These are phyloP conservation scores for Nemania sp. DNA, from an alignment of 2,329 filamentous ascomycete species.

Conservation along the genomic window DNA sequence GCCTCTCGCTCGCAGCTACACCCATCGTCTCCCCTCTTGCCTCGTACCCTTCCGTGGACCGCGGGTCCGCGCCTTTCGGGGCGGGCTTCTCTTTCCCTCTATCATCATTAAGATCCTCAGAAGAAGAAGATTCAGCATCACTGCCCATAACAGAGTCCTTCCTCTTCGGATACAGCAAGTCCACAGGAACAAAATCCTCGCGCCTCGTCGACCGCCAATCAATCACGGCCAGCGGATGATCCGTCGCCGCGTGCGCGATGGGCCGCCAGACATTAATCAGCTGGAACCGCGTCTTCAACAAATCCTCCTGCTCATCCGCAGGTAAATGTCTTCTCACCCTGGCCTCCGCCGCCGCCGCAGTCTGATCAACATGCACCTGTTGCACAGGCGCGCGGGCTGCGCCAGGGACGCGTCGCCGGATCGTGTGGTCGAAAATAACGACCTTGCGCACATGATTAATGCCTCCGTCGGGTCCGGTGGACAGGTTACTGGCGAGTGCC, in stretches of 20 bases:
- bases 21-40: constrained; percentile 63
- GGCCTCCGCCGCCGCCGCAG: constrained; percentile 61
- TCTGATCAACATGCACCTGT: constrained; percentile 74
- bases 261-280: constrained; percentile 75
- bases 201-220: constrained; percentile 63
- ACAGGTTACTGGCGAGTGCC: constrained; percentile 42
- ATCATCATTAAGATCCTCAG: too few species aligned
- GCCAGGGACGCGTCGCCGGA: constrained; percentile 58
- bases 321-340: constrained; percentile 65
- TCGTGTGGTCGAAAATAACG: constrained; percentile 74
- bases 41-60: constrained; percentile 63
- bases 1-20: constrained; percentile 58
- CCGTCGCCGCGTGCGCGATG: constrained; percentile 62
- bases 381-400: constrained; percentile 67
- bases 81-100: constrained; percentile 56
- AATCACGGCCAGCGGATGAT: constrained; percentile 64
- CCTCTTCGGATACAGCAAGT: constrained; percentile 61
- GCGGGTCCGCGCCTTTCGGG: constrained; percentile 50
- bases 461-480: constrained; percentile 3
- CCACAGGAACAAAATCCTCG: constrained; percentile 61
- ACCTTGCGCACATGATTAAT: constrained; percentile 41
- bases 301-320: constrained; percentile 55
- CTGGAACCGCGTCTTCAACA: constrained; percentile 61
- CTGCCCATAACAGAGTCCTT: constrained; percentile 33
- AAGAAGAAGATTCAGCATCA: too few species aligned